Evolutionary conservation across 208 protist species (phyloP).

Genomic region (Crithidia expoeki): DNA sequence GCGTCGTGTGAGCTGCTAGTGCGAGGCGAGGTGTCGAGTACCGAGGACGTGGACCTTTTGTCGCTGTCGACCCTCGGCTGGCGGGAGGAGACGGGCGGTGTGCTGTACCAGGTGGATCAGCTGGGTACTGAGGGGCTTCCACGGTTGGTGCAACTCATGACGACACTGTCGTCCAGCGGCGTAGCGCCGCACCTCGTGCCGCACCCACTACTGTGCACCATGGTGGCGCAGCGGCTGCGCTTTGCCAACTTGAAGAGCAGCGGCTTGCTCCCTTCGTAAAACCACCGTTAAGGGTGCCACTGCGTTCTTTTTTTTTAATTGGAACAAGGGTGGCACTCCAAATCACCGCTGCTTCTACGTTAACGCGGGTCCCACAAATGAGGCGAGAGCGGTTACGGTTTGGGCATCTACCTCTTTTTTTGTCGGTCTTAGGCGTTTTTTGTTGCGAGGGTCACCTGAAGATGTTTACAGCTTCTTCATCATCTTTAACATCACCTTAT

Average conservation of each 20-base stretch:
- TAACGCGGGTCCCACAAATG: too few species aligned
- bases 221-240: constrained; percentile 54
- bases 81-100: constrained; percentile 61
- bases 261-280: constrained; percentile 14
- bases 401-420: too few species aligned
- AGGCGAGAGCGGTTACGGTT: too few species aligned
- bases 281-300: not conserved
- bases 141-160: constrained; percentile 43
- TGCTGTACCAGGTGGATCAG: constrained; percentile 56
- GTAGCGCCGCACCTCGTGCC: constrained; percentile 46
- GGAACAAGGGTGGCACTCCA: too few species aligned
- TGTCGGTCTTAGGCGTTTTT: not conserved
- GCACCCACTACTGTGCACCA: constrained; percentile 56
- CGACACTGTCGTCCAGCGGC: constrained; percentile 36
- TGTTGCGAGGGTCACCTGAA: not conserved
- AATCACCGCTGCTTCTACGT: too few species aligned
- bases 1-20: constrained; percentile 62
- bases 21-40: constrained; percentile 41
- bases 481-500: constrained; percentile 11
- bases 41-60: constrained; percentile 58
- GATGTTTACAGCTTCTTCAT: constrained; percentile 12
- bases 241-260: constrained; percentile 40
- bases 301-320: not conserved
- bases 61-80: constrained; percentile 70
- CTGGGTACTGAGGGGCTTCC: constrained; percentile 32